Conservation (phyloP, 2,329 filamentous ascomycete genomes). For the Calonectria hongkongensis region DNA sequence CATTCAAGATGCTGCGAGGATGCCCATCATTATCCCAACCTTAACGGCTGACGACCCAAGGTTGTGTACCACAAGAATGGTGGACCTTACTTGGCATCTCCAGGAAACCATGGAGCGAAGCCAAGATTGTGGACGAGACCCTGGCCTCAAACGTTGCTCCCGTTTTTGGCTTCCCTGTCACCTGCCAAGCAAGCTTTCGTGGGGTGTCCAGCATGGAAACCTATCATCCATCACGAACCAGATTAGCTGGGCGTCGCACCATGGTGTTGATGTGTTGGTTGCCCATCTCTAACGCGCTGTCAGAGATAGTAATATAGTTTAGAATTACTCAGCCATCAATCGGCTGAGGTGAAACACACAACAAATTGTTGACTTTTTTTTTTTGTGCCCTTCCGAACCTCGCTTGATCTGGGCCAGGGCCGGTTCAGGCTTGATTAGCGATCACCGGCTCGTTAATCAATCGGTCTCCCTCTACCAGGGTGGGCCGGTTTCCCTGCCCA, state of each 20-base stretch:
- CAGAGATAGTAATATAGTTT: slow-evolving; percentile 8
- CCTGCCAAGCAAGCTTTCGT: slow-evolving; percentile 35
- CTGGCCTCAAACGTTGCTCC: slow-evolving; percentile 37
- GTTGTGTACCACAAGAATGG: slow-evolving; percentile 30
- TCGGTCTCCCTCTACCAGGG: slow-evolving; percentile 34
- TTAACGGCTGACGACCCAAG: slow-evolving; percentile 28
- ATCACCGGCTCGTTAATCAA: slow-evolving; percentile 43
- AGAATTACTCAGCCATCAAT: slow-evolving; percentile 17
- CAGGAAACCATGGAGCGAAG: slow-evolving; percentile 31
- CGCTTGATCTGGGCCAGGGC: slow-evolving; percentile 17
- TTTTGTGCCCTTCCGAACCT: background rate
- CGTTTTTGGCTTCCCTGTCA: slow-evolving; percentile 35
- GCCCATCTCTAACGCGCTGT: slow-evolving; percentile 17
- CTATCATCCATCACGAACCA: slow-evolving; percentile 28
- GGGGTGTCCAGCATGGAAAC: slow-evolving; percentile 26
- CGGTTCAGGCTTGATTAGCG: slow-evolving; percentile 28
- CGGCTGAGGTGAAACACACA: slow-evolving; percentile 7
- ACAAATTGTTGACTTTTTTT: background rate
- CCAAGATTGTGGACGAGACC: slow-evolving; percentile 34
- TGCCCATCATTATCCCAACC: slow-evolving; percentile 35
- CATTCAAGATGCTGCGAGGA: slow-evolving; percentile 33
- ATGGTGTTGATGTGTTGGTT: slow-evolving; percentile 30
- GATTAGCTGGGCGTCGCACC: slow-evolving; percentile 26
- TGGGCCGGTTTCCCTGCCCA: slow-evolving; percentile 39
- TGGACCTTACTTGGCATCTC: slow-evolving; percentile 30